Conservation (phyloP, 2,329 filamentous ascomycete genomes). For the Byssoonygena ceratinophila region DNA sequence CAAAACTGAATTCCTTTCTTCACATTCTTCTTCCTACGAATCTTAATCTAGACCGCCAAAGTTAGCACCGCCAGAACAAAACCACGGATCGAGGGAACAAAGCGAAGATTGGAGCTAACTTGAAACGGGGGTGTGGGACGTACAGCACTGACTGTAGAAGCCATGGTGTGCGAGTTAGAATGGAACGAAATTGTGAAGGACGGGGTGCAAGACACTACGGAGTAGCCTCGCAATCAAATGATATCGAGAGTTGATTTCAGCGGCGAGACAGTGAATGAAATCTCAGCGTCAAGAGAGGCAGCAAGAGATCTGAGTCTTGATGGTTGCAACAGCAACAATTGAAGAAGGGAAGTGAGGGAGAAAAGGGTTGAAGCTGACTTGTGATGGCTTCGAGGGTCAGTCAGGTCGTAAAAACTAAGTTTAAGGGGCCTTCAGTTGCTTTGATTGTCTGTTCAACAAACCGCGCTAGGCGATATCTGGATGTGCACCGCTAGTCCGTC, state of each 20-base stretch:
- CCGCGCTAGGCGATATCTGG: constrained; percentile 6
- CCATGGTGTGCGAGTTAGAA: constrained; percentile 35
- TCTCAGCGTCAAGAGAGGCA: constrained; percentile 1
- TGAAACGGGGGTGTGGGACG: constrained; percentile 18
- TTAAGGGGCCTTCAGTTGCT: constrained; percentile 10
- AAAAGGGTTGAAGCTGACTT: constrained; percentile 10
- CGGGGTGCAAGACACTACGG: constrained; percentile 13
- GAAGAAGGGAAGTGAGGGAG: neutral
- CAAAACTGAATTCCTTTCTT: constrained; percentile 99
- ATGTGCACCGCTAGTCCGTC: neutral
- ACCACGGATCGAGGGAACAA: neutral
- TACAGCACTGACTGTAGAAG: constrained; percentile 46
- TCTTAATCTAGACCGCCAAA: constrained; percentile 59
- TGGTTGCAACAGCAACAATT: constrained; percentile 1
- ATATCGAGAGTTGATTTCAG: neutral
- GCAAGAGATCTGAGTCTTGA: neutral
- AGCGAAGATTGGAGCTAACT: neutral
- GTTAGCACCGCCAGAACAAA: constrained; percentile 7
- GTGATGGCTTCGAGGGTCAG: constrained; percentile 8
- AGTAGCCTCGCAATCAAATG: constrained; percentile 11
- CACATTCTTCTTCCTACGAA: constrained; percentile 99
- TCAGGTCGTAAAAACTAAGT: constrained; percentile 12
- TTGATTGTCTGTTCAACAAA: constrained; percentile 1
- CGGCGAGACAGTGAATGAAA: neutral
- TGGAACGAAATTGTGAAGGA: constrained; percentile 15